Conservation (phyloP, 1,284 basidiomycete species). For the Wolfiporia cocos region DNA sequence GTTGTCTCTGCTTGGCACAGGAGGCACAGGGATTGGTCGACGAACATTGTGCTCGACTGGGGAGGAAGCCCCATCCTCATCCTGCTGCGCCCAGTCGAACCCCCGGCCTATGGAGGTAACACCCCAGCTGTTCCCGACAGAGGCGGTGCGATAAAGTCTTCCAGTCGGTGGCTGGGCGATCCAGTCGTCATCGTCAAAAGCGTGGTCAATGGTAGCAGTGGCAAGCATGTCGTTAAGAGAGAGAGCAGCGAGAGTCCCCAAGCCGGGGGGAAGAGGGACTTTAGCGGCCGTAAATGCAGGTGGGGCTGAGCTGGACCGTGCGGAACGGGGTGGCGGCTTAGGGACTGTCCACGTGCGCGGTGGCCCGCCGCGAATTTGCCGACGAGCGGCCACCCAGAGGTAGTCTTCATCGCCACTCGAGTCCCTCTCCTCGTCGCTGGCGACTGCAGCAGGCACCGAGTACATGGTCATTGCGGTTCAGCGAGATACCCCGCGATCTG, state of each 20-base stretch:
- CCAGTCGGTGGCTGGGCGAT: constrained; percentile 32
- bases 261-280: constrained; percentile 12
- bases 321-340: constrained; percentile 20
- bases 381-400: constrained; percentile 23
- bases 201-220: constrained; percentile 49
- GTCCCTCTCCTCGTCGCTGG: constrained; percentile 19
- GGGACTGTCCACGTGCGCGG: constrained; percentile 17
- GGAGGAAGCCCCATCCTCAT: constrained; percentile 19
- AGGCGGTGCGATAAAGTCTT: constrained; percentile 53
- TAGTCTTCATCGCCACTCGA: constrained; percentile 23
- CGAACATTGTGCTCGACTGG: not conserved
- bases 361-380: constrained; percentile 19
- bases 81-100: constrained; percentile 62
- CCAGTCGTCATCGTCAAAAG: constrained; percentile 62
- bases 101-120: constrained; percentile 78
- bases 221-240: constrained; percentile 43
- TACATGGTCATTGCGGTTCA: constrained; percentile 5
- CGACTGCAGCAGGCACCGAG: constrained; percentile 2
- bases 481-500: not conserved
- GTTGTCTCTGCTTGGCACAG: constrained; percentile 8
- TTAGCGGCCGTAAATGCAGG: constrained; percentile 21
- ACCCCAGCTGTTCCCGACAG: constrained; percentile 71
- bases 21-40: constrained; percentile 13
- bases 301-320: constrained; percentile 26
- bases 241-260: constrained; percentile 12